Percentiles rank a stretch among this genome's conserved stretches.
phyloP scores from a whole-genome alignment of 148 eudicot genomes.

The Mesembryanthemum crystallinum region DNA sequence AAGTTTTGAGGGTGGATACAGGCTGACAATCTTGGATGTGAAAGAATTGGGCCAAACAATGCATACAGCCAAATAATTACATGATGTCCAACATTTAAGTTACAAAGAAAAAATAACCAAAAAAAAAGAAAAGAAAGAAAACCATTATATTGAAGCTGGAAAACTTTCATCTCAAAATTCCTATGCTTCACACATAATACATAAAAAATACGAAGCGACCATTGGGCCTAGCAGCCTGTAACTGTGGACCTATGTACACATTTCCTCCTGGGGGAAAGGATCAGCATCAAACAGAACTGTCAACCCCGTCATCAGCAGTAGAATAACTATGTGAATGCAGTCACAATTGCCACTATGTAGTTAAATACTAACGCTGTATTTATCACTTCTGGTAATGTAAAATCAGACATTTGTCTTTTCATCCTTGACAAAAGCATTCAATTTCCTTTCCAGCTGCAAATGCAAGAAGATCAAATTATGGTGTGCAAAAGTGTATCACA shows the following conservation, averaged over 20 bases:
- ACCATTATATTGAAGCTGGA: not conserved
- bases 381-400: not conserved
- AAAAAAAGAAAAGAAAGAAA: not conserved
- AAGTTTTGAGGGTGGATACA: not conserved
- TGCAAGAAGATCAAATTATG: not conserved
- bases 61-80: constrained; percentile 15
- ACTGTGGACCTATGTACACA: not conserved
- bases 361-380: constrained; percentile 9
- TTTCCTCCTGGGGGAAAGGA: not conserved
- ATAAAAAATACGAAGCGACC: constrained; percentile 11
- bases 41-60: constrained; percentile 14
- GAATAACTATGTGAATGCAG: not conserved
- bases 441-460: constrained; percentile 46
- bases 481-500: not conserved
- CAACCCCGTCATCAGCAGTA: not conserved
- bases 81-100: constrained; percentile 10
- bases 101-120: too few relatives aligned
- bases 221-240: not conserved
- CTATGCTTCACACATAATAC: constrained; percentile 15
- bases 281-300: not conserved
- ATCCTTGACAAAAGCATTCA: constrained; percentile 13
- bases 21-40: not conserved
- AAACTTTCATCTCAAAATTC: constrained; percentile 14
- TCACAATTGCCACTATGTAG: not conserved
- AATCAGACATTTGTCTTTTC: constrained; percentile 13